Evolutionary conservation across 805 yeast species (phyloP), one percentile per base, ranked within the genome.

Genomic region (Candida takata): DNA sequence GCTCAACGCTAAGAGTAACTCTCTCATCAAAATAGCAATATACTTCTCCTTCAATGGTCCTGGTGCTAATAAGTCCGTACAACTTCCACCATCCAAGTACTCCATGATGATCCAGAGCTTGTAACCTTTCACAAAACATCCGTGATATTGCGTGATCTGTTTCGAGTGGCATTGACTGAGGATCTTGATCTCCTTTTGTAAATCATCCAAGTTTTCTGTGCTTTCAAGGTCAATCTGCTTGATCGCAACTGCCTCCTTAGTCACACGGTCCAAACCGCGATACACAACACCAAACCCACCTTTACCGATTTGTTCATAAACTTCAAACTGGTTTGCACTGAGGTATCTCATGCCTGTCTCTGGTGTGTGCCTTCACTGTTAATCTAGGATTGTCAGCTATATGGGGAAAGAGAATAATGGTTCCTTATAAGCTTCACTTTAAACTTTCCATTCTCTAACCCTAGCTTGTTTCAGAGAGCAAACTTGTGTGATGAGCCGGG

Each of bases 241-340:
- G 52, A 92, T 87, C 14, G 99, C 99, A 36, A 88, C 94, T 2
- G 81, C 73, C 45, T 79, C 77, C 48, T 79, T 79, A 6, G 94
- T 80, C 43, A 74, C 77, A 29, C 69, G 62, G 53, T 80, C 74
- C 33, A 71, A 60, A 21, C 95, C 98, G 55, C 87, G 85, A 60
- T 90, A 92, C 7, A 92, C 99, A 16, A 87, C 81, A 24, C 99
- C 99, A 59, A 92, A 92, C 59, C 87, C 92, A 25, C 99, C 99
- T 41, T 90, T 71, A 7, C 98, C 99, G 11, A 92, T 84, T 31
- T 86, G 79, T 58, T 92, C 97, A 33, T 66, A 65, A 41, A 79
- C 64, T 62, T 70, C 64, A 29, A 63, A 53, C 34, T 53, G 58
- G 35, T 53, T 53, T 24, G 52, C 55, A 34, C 55, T 49, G 27